Evolutionary conservation across 2,329 filamentous ascomycete genomes (phyloP), one percentile per base, ranked within the genome.

Genomic region (Cryoendolithus antarcticus): DNA sequence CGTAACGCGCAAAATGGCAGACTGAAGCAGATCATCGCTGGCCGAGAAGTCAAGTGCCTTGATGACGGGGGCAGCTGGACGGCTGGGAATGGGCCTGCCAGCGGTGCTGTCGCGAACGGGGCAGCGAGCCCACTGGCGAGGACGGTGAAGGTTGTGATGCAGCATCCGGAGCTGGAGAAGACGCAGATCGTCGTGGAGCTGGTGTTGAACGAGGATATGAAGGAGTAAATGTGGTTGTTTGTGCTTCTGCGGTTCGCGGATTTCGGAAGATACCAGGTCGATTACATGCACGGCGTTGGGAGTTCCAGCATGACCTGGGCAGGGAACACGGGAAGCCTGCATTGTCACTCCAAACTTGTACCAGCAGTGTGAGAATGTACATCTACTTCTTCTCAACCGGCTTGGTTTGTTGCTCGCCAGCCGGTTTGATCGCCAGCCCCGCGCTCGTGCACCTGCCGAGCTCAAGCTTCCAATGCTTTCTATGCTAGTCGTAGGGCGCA

Each of bases 1-100:
- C 77, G 91, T 39, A 96, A 98, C 53, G 91, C 91, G 11, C 86
- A 95, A 66, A 96, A 96, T 55, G 91, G 91, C 0, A 75, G 93
- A 12, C 62, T 98, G 46, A 75, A 91, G 52, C 91, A 98, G 65
- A 91, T 98, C 42, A 93, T 98, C 50, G 81, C 86, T 0, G 91
- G 91, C 0, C 72, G 84, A 45, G 88, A 95, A 55, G 86, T 98
- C 35, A 80, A 82, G 47, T 86, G 88, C 51, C 70, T 98, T 7
- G 93, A 98, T 58, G 86, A 93, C 54, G 86, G 85, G 5, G 72
- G 81, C 48, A 64, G 77, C 41, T 72, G 79, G 6, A 70, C 77
- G 30, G 71, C 48, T 8, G 24, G 24, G 24, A 27, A 27, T 27
- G 24, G 24, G 6, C 24, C 24, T 27, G 24, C 24, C 7, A 27